A percentile compares a stretch with the other conserved stretches of the same genome.
phyloP scores from a whole-genome alignment of 169 alveolate species.

The Plasmodium blacklocki region DNA sequence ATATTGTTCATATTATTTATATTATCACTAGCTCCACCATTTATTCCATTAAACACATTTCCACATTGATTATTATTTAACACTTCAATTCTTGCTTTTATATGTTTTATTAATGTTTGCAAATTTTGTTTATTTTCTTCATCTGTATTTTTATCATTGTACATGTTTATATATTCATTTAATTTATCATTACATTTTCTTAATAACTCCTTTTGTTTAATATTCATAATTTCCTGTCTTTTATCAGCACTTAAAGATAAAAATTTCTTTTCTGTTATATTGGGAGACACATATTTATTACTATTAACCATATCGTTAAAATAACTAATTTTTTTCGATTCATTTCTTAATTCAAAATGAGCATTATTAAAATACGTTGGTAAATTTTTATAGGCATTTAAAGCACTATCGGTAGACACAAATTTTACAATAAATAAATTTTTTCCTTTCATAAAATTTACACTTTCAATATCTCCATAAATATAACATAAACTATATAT shows the following conservation, averaged over 20 bases:
- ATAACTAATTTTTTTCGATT: constrained; percentile 63
- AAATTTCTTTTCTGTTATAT: constrained; percentile 47
- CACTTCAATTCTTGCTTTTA: constrained; percentile 33
- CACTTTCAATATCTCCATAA: constrained; percentile 66
- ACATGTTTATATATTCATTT: constrained; percentile 63
- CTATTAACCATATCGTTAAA: constrained; percentile 70
- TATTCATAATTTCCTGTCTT: constrained; percentile 50
- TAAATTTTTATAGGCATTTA: constrained; percentile 49
- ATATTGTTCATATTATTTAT: neutral
- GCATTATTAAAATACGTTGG: constrained; percentile 51
- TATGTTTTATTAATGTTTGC: constrained; percentile 44
- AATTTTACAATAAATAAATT: constrained; percentile 61
- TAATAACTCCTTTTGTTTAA: constrained; percentile 65
- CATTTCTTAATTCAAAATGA: constrained; percentile 53
- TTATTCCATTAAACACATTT: neutral
- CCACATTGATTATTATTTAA: constrained; percentile 59
- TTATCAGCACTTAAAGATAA: constrained; percentile 59
- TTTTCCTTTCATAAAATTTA: constrained; percentile 65
- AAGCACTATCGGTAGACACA: constrained; percentile 43
- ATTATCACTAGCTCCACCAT: neutral
- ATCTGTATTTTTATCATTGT: constrained; percentile 38
- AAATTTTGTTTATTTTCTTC: constrained; percentile 32
- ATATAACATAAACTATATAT: constrained; percentile 61
- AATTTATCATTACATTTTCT: constrained; percentile 68
- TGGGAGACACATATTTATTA: constrained; percentile 61